Percentiles rank a stretch among this genome's conserved stretches.
phyloP scores from a whole-genome alignment of 257 asterid genomes.

The Datura wrightii region DNA sequence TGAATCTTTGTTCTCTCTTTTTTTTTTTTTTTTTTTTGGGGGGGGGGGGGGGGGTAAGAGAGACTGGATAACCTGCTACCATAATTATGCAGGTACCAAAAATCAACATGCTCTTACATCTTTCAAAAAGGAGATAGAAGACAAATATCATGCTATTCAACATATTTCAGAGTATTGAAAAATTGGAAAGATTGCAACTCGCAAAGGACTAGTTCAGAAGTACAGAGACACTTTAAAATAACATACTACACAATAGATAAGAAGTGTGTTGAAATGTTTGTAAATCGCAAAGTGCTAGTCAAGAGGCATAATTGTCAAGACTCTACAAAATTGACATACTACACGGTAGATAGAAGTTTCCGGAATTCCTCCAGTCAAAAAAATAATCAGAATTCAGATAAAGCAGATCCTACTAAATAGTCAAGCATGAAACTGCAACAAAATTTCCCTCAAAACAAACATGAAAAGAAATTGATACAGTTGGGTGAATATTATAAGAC shows the following conservation, averaged over 20 bases:
- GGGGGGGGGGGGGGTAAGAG: no score
- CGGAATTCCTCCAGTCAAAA: not conserved
- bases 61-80: not conserved
- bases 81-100: slow-evolving; percentile 18
- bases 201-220: not conserved
- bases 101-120: not conserved
- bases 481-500: not conserved
- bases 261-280: not conserved
- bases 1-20: not conserved
- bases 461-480: not conserved
- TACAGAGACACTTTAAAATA: not conserved
- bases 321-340: slow-evolving; percentile 12
- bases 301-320: slow-evolving; percentile 4
- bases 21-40: no score
- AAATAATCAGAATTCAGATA: not conserved
- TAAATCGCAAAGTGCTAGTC: not conserved
- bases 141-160: not conserved
- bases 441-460: not conserved
- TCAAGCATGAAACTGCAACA: not conserved
- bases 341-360: not conserved
- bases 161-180: not conserved
- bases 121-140: slow-evolving; percentile 14
- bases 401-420: slow-evolving; percentile 1
- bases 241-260: not conserved
- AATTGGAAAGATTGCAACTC: not conserved